phyloP scores from a whole-genome alignment of 495 filamentous ascomycete species.

The Hypoxylon rickii region DNA sequence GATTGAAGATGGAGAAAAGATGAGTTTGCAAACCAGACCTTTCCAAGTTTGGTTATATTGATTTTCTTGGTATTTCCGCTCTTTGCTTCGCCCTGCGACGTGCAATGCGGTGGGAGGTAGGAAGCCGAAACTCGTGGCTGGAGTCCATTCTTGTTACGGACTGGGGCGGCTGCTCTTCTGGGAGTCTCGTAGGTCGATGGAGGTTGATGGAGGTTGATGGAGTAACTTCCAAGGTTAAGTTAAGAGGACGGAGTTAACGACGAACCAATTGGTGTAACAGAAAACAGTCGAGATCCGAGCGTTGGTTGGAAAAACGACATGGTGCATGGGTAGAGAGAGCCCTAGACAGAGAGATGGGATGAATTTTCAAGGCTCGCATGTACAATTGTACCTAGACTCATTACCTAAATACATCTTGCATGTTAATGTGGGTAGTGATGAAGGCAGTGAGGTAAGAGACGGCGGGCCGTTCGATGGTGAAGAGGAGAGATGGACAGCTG shows the following conservation, averaged over 20 bases:
- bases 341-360: constrained; percentile 14
- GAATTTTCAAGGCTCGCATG: neutral
- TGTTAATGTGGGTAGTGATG: no score
- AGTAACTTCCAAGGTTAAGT: neutral
- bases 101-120: constrained; percentile 3
- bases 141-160: constrained; percentile 9
- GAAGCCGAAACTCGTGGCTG: neutral
- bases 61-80: constrained; percentile 10
- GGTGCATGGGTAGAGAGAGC: neutral
- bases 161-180: no score
- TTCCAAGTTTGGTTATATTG: constrained; percentile 13
- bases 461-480: constrained; percentile 7
- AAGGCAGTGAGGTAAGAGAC: constrained; percentile 17
- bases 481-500: neutral
- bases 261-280: constrained; percentile 18
- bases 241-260: constrained; percentile 3
- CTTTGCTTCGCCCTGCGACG: neutral
- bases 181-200: no score
- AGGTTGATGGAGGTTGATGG: no score
- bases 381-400: no score
- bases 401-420: no score
- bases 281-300: constrained; percentile 24
- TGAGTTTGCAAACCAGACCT: neutral
- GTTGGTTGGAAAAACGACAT: constrained; percentile 1
- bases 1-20: constrained; percentile 1